A percentile compares a stretch with the other conserved stretches of the same genome.
Evolutionary conservation across 2,329 filamentous ascomycete species (phyloP).

Genomic region (Ophiostoma sp.): DNA sequence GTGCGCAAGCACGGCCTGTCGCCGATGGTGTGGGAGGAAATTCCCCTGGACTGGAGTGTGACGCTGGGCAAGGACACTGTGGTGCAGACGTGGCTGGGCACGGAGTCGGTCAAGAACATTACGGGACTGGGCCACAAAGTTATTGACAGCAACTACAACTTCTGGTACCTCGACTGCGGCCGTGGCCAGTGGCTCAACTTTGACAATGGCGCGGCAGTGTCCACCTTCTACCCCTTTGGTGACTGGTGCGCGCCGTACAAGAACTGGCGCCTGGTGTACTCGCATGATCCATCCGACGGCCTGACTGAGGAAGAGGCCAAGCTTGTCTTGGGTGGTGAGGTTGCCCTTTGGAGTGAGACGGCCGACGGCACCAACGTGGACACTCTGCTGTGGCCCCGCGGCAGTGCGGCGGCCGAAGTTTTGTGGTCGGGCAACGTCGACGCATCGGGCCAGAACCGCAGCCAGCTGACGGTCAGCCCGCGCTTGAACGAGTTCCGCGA

Average conservation of each 20-base stretch:
- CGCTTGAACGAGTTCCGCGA: constrained; percentile 72
- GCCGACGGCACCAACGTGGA: constrained; percentile 71
- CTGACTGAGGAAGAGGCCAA: constrained; percentile 57
- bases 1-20: constrained; percentile 59
- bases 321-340: constrained; percentile 74
- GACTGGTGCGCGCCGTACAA: constrained; percentile 80
- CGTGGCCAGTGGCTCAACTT: constrained; percentile 75
- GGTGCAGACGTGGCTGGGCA: constrained; percentile 72
- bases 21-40: constrained; percentile 85
- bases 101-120: constrained; percentile 55
- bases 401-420: constrained; percentile 68
- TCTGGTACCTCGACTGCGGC: constrained; percentile 81
- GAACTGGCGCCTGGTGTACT: constrained; percentile 77
- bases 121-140: constrained; percentile 62
- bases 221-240: constrained; percentile 60
- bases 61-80: constrained; percentile 65
- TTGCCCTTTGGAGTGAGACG: constrained; percentile 78
- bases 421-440: constrained; percentile 73
- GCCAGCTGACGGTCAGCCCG: constrained; percentile 63
- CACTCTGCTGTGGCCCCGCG: constrained; percentile 70
- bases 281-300: constrained; percentile 65
- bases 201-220: constrained; percentile 48
- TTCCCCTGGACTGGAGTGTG: constrained; percentile 72
- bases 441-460: constrained; percentile 60
- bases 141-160: constrained; percentile 70